These are phyloP conservation scores for Melampsora abietis-canadensis DNA, from an alignment of 1,284 basidiomycete species.

Conservation along the genomic window DNA sequence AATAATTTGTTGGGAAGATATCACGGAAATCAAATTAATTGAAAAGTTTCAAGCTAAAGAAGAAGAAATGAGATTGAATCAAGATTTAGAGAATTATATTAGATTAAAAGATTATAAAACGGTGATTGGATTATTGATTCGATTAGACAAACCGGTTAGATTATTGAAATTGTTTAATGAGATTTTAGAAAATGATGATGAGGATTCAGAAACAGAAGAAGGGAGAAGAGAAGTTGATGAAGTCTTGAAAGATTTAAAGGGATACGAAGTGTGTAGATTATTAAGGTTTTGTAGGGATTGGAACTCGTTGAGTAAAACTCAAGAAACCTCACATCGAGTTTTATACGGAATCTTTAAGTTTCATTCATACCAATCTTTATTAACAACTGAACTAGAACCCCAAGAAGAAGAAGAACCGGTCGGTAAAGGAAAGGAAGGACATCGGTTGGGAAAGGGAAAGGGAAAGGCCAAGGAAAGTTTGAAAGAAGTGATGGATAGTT, in stretches of 20 bases:
- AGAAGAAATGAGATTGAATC: constrained; percentile 78
- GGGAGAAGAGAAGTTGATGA: constrained; percentile 3
- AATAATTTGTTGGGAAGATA: constrained; percentile 90
- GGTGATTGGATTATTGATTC: constrained; percentile 84
- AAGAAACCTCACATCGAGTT: constrained; percentile 7
- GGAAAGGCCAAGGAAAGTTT: not conserved
- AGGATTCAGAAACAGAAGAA: not conserved
- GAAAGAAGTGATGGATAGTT: not conserved
- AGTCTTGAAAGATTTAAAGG: constrained; percentile 13
- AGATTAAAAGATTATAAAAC: constrained; percentile 81
- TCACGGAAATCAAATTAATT: constrained; percentile 70
- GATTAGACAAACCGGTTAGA: constrained; percentile 87
- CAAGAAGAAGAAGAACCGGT: not conserved
- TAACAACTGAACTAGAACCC: not conserved
- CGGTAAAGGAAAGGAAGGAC: not conserved
- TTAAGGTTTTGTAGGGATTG: constrained; percentile 22
- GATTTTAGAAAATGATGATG: not conserved
- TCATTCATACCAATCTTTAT: not conserved
- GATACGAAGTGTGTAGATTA: constrained; percentile 7
- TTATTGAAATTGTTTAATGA: constrained; percentile 70
- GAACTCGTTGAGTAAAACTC: constrained; percentile 20
- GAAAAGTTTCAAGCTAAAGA: constrained; percentile 70
- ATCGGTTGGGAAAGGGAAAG: not conserved
- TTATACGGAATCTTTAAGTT: constrained; percentile 27
- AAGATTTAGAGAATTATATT: constrained; percentile 89